phyloP scores from a whole-genome alignment of 768 basidiomycete genomes.

The Russula sp. region DNA sequence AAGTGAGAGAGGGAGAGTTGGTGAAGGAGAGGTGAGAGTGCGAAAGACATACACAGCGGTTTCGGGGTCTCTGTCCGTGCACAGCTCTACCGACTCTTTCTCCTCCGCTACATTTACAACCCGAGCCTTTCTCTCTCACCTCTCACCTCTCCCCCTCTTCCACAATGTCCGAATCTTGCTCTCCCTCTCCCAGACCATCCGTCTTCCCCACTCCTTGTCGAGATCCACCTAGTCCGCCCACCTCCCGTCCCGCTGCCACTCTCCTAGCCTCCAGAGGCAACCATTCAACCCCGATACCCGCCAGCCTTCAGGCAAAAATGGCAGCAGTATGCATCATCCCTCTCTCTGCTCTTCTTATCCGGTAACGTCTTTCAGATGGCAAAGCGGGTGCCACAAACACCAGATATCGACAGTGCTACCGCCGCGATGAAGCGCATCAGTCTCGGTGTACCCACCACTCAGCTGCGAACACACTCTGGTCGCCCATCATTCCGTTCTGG shows the following conservation, averaged over 20 bases:
- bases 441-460: constrained; percentile 29
- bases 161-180: constrained; percentile 34
- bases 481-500: constrained; percentile 40
- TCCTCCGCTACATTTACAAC: constrained; percentile 22
- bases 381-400: constrained; percentile 39
- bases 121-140: constrained; percentile 13
- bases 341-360: constrained; percentile 18
- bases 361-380: constrained; percentile 44
- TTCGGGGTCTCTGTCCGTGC: neutral
- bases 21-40: too few species aligned
- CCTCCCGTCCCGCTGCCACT: constrained; percentile 37
- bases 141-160: constrained; percentile 29
- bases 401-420: constrained; percentile 43
- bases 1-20: neutral
- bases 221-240: constrained; percentile 27
- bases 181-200: constrained; percentile 25
- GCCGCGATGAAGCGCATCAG: constrained; percentile 42
- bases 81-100: neutral
- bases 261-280: constrained; percentile 45
- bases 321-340: constrained; percentile 59
- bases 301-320: constrained; percentile 90
- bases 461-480: constrained; percentile 30
- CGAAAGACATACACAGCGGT: neutral
- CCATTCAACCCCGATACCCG: constrained; percentile 73
- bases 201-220: constrained; percentile 27